These are phyloP conservation scores for Balakata baccata DNA, from an alignment of 345 rosid genomes.

Conservation along the genomic window DNA sequence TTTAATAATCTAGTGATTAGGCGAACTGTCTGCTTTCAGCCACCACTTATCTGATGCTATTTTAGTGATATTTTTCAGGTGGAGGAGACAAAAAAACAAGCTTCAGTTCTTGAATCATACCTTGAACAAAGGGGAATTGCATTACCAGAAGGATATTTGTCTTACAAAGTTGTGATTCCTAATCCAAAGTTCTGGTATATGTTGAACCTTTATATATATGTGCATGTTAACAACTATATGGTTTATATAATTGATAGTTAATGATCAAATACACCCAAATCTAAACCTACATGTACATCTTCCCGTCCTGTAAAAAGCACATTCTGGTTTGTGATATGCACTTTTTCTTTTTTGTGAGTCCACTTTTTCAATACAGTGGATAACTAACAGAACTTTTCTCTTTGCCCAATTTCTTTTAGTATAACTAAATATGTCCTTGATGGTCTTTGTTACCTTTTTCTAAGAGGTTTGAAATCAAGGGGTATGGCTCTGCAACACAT, in stretches of 20 bases:
- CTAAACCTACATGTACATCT: background rate
- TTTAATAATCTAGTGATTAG: background rate
- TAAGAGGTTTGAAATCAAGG: background rate
- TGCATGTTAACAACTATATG: background rate
- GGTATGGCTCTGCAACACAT: background rate
- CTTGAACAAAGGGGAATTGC: slow-evolving; percentile 83
- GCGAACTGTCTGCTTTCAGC: background rate
- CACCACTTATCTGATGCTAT: background rate
- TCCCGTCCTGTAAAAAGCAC: background rate
- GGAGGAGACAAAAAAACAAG: slow-evolving; percentile 53
- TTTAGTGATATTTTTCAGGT: slow-evolving; percentile 41
- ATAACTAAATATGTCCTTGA: background rate
- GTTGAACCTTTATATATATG: background rate
- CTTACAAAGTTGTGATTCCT: slow-evolving; percentile 82
- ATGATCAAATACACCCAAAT: background rate
- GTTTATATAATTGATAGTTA: background rate
- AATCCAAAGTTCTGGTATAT: slow-evolving; percentile 80
- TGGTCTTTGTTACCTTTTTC: background rate
- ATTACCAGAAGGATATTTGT: slow-evolving; percentile 68
- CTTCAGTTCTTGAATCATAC: slow-evolving; percentile 75
- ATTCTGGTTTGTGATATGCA: background rate
- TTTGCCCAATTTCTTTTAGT: background rate
- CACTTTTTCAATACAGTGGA: background rate
- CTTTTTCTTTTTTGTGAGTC: background rate
- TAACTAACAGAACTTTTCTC: background rate